phyloP scores from a whole-genome alignment of 371 early-diverging fungal species.

The Mucor velutinosus region DNA sequence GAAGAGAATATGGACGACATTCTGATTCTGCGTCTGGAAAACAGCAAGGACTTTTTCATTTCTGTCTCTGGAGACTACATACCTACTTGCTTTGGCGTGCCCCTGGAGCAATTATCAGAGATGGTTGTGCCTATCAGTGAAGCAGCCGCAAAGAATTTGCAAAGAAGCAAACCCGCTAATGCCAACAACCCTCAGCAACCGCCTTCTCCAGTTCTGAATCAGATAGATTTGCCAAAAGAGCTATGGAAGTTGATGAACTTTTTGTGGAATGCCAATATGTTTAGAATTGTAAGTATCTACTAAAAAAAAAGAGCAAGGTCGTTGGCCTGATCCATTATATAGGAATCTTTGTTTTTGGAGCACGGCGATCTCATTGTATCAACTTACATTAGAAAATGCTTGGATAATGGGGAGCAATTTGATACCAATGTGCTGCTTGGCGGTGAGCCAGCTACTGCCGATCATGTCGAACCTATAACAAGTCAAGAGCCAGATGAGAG shows the following conservation, averaged over 20 bases:
- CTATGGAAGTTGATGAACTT: slow-evolving; percentile 83
- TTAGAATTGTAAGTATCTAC: slow-evolving; percentile 26
- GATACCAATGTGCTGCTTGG: slow-evolving; percentile 57
- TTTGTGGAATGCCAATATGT: slow-evolving; percentile 57
- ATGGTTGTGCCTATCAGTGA: slow-evolving; percentile 59
- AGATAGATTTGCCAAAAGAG: slow-evolving; percentile 77
- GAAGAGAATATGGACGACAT: slow-evolving; percentile 72
- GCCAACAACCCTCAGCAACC: neutral
- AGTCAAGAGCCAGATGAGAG: neutral
- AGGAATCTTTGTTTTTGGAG: slow-evolving; percentile 70
- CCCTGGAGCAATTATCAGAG: slow-evolving; percentile 63
- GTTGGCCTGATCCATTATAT: neutral
- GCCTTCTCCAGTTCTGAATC: slow-evolving; percentile 16
- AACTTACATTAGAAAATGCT: slow-evolving; percentile 74
- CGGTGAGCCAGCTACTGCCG: neutral
- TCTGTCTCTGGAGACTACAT: slow-evolving; percentile 70
- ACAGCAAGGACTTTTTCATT: slow-evolving; percentile 86
- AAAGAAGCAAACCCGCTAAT: neutral
- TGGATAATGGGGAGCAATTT: slow-evolving; percentile 81
- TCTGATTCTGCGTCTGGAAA: slow-evolving; percentile 77
- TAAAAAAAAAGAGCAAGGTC: neutral
- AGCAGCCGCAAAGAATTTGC: slow-evolving; percentile 9
- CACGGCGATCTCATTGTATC: slow-evolving; percentile 69
- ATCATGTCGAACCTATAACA: neutral
- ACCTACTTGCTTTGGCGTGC: slow-evolving; percentile 76